Conservation (phyloP, 176 grass and related monocot species). For the Thalia dealbata region DNA sequence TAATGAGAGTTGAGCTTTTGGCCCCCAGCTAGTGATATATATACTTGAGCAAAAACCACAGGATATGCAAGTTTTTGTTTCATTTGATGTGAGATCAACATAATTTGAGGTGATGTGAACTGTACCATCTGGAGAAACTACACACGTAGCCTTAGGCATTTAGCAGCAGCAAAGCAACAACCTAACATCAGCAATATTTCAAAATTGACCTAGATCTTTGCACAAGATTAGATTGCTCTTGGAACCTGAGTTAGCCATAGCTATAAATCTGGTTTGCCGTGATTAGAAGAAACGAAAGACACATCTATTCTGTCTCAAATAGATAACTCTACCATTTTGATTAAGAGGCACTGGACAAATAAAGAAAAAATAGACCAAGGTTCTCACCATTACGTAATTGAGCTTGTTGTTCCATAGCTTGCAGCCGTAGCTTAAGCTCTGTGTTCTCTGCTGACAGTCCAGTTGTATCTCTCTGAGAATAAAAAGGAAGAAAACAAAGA, state of each 20-base stretch:
- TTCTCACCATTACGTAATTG: conserved; percentile 52
- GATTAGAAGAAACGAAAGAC: background rate
- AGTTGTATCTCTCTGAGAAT: conserved; percentile 11
- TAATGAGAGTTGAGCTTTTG: background rate
- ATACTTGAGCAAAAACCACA: too few species aligned
- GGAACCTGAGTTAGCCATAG: too few species aligned
- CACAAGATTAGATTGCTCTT: too few species aligned
- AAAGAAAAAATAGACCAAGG: conserved; percentile 11
- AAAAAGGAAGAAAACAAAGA: conserved; percentile 21
- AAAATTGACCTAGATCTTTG: too few species aligned
- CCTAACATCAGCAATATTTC: too few species aligned
- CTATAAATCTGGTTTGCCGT: background rate
- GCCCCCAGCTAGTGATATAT: background rate
- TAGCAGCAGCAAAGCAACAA: too few species aligned
- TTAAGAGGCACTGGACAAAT: background rate
- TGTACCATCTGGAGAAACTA: too few species aligned
- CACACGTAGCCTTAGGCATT: too few species aligned
- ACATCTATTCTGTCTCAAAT: background rate
- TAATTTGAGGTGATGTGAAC: too few species aligned
- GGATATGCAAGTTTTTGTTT: too few species aligned
- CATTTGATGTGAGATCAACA: too few species aligned
- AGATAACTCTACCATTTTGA: background rate
- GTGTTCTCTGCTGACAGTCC: conserved; percentile 6
- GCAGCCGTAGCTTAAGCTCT: conserved; percentile 9
- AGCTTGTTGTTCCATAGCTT: conserved; percentile 14